Percentiles rank a stretch among this genome's conserved stretches.
Conservation (phyloP, 140 eudicot species). For the Bidens hawaiensis region DNA sequence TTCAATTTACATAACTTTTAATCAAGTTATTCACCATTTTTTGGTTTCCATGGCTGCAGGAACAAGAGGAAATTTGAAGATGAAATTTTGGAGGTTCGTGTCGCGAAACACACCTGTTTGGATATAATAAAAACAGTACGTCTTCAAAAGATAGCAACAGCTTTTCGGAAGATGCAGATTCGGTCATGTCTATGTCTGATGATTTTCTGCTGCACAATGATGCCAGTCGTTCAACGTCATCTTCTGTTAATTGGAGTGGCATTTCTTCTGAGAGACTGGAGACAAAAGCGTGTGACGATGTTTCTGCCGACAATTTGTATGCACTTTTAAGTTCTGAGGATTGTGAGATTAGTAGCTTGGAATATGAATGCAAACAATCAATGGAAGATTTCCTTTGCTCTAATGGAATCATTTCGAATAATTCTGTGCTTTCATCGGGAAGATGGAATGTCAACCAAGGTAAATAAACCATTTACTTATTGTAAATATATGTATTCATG, state of each 20-base stretch:
- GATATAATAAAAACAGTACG: background rate
- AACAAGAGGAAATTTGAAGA: slow-evolving; percentile 47
- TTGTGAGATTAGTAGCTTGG: slow-evolving; percentile 26
- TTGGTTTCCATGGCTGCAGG: slow-evolving; percentile 17
- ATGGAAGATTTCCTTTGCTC: slow-evolving; percentile 39
- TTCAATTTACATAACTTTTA: too few species aligned
- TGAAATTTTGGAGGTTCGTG: slow-evolving; percentile 34
- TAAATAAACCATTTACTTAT: too few species aligned
- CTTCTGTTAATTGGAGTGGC: slow-evolving; percentile 41
- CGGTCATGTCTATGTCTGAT: slow-evolving; percentile 32
- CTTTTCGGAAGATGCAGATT: slow-evolving; percentile 25
- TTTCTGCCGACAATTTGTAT: background rate
- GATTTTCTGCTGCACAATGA: slow-evolving; percentile 10
- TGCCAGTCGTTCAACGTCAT: slow-evolving; percentile 20
- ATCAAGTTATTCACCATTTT: too few species aligned
- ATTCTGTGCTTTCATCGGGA: slow-evolving; percentile 60
- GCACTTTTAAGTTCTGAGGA: slow-evolving; percentile 30
- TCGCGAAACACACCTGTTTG: slow-evolving; percentile 44
- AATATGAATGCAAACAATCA: slow-evolving; percentile 10
- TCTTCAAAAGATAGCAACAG: slow-evolving; percentile 51
- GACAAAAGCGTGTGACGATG: slow-evolving; percentile 18
- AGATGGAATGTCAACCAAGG: slow-evolving; percentile 66
- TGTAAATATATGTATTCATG: too few species aligned
- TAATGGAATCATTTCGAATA: slow-evolving; percentile 22
- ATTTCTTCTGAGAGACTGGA: slow-evolving; percentile 24